Percentiles rank a stretch among this genome's conserved stretches.
Conservation (phyloP, 192 early-diverging fungal species). For the Dispira simplex region DNA sequence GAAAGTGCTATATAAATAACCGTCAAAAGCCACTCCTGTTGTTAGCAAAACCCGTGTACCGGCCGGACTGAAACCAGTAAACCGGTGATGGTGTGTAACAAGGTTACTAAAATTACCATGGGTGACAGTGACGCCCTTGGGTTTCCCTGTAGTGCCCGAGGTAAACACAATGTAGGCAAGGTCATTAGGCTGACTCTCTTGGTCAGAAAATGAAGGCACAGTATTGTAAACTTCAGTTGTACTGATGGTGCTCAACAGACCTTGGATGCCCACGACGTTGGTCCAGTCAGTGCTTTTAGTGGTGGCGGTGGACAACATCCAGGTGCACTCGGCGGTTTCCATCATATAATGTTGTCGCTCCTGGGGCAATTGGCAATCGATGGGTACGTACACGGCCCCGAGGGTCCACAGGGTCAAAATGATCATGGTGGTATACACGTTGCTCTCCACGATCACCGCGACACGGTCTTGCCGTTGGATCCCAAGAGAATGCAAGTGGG, state of each 20-base stretch:
- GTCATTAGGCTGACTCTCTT: not conserved
- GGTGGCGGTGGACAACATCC: no score
- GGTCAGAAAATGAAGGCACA: no score
- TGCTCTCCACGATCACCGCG: not conserved
- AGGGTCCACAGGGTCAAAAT: not conserved
- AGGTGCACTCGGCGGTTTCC: not conserved
- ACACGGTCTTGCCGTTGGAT: not conserved
- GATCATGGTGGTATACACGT: not conserved
- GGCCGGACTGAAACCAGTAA: not conserved
- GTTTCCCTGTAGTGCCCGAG: not conserved
- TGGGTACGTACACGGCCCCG: slow-evolving; percentile 5
- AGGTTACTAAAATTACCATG: no score
- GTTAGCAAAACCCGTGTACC: not conserved
- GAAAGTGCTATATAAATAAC: not conserved
- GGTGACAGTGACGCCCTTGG: not conserved
- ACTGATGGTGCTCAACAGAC: no score
- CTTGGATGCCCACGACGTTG: no score
- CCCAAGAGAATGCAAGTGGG: not conserved
- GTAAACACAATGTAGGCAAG: not conserved
- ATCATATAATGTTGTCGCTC: not conserved
- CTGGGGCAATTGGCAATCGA: not conserved
- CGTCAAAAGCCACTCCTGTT: not conserved
- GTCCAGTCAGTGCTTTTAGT: no score
- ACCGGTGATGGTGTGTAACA: not conserved
- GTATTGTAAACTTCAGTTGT: no score